Conservation (phyloP, 2,329 filamentous ascomycete genomes). For the Arthrobotrys sphaeroides region DNA sequence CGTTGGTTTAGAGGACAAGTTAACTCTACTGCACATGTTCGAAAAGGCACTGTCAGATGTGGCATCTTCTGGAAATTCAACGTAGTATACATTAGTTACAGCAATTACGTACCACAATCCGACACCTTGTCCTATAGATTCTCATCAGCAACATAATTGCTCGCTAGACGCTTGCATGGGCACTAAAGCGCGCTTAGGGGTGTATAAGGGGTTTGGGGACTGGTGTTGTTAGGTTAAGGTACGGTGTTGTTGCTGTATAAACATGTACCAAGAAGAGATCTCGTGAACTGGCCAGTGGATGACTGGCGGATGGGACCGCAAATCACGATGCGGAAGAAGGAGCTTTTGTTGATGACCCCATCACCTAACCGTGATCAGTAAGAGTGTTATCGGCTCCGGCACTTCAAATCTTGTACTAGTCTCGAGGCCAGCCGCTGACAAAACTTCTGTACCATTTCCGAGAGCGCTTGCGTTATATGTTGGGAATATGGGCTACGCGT, state of each 20-base stretch:
- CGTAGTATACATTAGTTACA: background rate
- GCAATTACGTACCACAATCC: background rate
- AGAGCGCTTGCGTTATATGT: too few species aligned
- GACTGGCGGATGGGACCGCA: too few species aligned
- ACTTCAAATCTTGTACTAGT: too few species aligned
- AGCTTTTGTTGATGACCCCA: background rate
- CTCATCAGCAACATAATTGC: background rate
- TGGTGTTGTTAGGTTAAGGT: background rate
- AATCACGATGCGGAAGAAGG: too few species aligned
- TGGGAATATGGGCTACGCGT: constrained; percentile 4
- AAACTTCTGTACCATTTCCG: too few species aligned
- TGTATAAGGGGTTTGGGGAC: background rate
- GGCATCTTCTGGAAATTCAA: background rate
- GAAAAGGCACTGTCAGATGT: constrained; percentile 22
- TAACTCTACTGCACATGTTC: constrained; percentile 21
- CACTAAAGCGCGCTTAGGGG: background rate
- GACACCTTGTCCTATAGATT: background rate
- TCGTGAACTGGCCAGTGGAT: too few species aligned
- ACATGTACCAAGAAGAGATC: background rate
- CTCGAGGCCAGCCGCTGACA: too few species aligned
- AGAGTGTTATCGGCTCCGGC: too few species aligned
- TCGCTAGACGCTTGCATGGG: background rate
- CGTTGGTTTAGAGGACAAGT: constrained; percentile 80
- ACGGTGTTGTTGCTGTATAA: background rate
- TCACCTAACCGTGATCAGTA: background rate